These are phyloP conservation scores for Trametes sp. DNA, from an alignment of 1,284 basidiomycete genomes.

Conservation along the genomic window DNA sequence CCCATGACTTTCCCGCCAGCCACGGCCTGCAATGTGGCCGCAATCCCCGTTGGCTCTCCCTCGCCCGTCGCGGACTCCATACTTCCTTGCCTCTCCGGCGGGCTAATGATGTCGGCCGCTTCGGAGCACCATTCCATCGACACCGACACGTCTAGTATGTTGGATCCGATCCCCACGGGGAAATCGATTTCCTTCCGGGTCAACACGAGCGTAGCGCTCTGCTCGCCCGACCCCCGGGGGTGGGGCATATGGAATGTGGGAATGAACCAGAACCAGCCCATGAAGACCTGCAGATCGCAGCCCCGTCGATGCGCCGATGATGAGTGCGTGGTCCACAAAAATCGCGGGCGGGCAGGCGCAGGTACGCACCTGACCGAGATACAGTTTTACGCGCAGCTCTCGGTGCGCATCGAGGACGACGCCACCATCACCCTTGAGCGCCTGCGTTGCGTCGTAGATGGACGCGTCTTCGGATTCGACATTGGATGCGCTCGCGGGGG, in stretches of 20 bases:
- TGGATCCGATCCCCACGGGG: constrained; percentile 71
- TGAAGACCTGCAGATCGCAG: constrained; percentile 58
- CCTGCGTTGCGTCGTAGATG: constrained; percentile 48
- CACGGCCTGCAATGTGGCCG: constrained; percentile 33
- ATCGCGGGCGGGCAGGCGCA: neutral
- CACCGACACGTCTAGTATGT: constrained; percentile 70
- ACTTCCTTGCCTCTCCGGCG: constrained; percentile 34
- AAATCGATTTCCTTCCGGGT: constrained; percentile 77
- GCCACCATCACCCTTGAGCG: constrained; percentile 46
- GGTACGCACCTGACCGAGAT: constrained; percentile 71
- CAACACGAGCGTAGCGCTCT: constrained; percentile 48
- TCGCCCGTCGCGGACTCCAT: constrained; percentile 29
- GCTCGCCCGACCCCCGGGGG: constrained; percentile 38
- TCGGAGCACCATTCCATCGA: constrained; percentile 43
- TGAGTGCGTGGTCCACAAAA: constrained; percentile 8
- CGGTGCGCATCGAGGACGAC: constrained; percentile 72
- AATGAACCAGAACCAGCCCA: constrained; percentile 87
- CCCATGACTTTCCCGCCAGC: constrained; percentile 25
- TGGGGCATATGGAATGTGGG: constrained; percentile 80
- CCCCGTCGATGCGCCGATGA: constrained; percentile 2
- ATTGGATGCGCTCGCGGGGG: constrained; percentile 23
- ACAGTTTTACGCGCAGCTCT: constrained; percentile 82
- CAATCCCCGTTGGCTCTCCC: constrained; percentile 35
- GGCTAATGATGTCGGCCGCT: constrained; percentile 31
- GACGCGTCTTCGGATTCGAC: constrained; percentile 52